A percentile compares a stretch with the other conserved stretches of the same genome.
Conservation (phyloP, 345 rosid genomes). For the Cardamine resedifolia region DNA sequence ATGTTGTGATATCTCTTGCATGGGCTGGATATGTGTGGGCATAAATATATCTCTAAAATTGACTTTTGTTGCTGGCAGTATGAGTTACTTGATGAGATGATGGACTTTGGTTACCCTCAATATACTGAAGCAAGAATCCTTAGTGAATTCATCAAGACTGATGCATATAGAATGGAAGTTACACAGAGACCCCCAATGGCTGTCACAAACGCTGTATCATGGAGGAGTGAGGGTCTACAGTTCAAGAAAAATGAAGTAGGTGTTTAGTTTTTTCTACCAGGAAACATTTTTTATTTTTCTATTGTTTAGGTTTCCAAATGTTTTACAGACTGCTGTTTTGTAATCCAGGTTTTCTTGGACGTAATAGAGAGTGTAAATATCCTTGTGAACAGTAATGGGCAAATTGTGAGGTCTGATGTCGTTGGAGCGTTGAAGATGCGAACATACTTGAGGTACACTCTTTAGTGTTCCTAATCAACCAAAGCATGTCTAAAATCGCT, state of each 20-base stretch:
- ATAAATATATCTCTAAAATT: not conserved
- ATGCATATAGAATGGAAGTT: slow-evolving; percentile 84
- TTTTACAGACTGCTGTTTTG: slow-evolving; percentile 18
- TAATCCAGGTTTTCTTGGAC: slow-evolving; percentile 82
- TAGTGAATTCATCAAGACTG: slow-evolving; percentile 81
- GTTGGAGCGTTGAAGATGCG: slow-evolving; percentile 98
- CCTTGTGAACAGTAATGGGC: slow-evolving; percentile 96
- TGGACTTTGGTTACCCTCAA: slow-evolving; percentile 88
- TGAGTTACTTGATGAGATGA: slow-evolving; percentile 85
- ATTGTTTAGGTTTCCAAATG: slow-evolving; percentile 7
- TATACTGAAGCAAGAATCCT: slow-evolving; percentile 79
- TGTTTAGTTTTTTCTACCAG: not conserved
- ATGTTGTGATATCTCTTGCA: slow-evolving; percentile 9
- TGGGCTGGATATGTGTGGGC: not conserved
- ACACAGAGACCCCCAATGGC: slow-evolving; percentile 89
- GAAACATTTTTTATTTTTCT: not conserved
- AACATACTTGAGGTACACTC: slow-evolving; percentile 75
- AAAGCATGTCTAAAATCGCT: not conserved
- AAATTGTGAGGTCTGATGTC: slow-evolving; percentile 91
- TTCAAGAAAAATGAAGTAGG: slow-evolving; percentile 75
- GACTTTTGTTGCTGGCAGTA: slow-evolving; percentile 50
- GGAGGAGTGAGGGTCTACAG: slow-evolving; percentile 82
- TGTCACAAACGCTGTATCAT: slow-evolving; percentile 82
- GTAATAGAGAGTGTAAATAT: slow-evolving; percentile 93
- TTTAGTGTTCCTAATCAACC: slow-evolving; percentile 17